A percentile compares a stretch with the other conserved stretches of the same genome.
phyloP scores from a whole-genome alignment of 805 yeast genomes.

The Kuraishia capsulata region DNA sequence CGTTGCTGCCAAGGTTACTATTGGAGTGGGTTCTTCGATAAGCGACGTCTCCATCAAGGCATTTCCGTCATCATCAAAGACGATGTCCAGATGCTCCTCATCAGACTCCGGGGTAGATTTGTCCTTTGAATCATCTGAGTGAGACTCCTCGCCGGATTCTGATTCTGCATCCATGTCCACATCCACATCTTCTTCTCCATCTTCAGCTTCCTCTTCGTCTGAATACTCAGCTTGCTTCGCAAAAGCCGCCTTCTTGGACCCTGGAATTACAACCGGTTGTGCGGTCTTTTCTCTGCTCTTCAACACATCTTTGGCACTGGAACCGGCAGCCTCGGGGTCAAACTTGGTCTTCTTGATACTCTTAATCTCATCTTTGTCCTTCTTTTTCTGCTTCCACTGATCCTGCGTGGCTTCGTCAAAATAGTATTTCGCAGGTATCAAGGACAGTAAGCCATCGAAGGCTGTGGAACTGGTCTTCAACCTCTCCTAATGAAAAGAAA shows the following conservation, averaged over 20 bases:
- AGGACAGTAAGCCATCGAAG: constrained; percentile 79
- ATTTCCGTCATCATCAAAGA: constrained; percentile 71
- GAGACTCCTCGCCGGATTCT: constrained; percentile 57
- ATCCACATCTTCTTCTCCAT: constrained; percentile 11
- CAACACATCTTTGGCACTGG: constrained; percentile 54
- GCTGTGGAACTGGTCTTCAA: constrained; percentile 71
- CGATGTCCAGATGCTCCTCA: constrained; percentile 17
- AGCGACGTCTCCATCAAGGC: constrained; percentile 20
- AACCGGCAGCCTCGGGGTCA: constrained; percentile 53
- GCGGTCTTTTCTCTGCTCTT: constrained; percentile 47
- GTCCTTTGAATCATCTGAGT: constrained; percentile 17
- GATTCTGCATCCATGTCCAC: not conserved
- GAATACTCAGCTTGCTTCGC: constrained; percentile 10
- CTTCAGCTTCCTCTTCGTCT: constrained; percentile 6
- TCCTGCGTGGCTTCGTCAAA: constrained; percentile 84
- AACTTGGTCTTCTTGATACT: constrained; percentile 61
- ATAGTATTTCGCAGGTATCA: constrained; percentile 91
- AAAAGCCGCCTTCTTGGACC: constrained; percentile 17
- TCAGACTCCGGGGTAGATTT: constrained; percentile 2
- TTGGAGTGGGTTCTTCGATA: constrained; percentile 4
- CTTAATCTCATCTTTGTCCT: constrained; percentile 53
- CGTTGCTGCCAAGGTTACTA: constrained; percentile 4
- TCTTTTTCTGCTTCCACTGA: constrained; percentile 86
- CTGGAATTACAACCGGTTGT: constrained; percentile 31
- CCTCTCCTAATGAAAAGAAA: constrained; percentile 70